phyloP scores from a whole-genome alignment of 768 basidiomycete species.

The Mycena amicta region DNA sequence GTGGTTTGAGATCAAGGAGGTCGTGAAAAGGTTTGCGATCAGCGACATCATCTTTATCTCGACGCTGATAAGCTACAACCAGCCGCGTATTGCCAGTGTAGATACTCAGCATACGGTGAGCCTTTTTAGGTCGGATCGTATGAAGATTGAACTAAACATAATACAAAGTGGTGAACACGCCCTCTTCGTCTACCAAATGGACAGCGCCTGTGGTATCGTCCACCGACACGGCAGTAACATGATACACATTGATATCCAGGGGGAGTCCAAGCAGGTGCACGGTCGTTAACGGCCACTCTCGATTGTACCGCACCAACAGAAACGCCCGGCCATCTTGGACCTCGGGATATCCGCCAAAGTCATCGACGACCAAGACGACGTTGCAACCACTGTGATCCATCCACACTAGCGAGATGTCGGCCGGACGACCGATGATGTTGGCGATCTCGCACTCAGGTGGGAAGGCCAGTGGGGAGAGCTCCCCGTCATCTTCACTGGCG shows the following conservation, averaged over 20 bases:
- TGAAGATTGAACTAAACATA: not conserved
- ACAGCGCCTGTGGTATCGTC: not conserved
- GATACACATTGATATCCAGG: not conserved
- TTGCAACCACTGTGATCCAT: not conserved
- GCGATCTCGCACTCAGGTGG: not conserved
- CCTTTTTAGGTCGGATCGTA: not conserved
- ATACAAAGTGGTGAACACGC: not conserved
- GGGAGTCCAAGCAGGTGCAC: not conserved
- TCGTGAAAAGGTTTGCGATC: not conserved
- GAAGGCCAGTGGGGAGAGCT: not conserved
- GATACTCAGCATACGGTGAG: not conserved
- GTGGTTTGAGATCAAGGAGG: not conserved
- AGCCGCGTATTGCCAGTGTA: not conserved
- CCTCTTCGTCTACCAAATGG: not conserved
- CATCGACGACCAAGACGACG: not conserved
- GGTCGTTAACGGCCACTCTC: not conserved
- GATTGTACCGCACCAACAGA: not conserved
- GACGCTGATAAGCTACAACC: not conserved
- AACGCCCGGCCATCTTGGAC: not conserved
- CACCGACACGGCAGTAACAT: not conserved
- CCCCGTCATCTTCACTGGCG: not conserved
- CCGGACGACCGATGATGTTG: not conserved
- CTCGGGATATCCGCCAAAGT: no score
- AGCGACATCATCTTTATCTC: not conserved
- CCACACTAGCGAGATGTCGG: not conserved